phyloP scores from a whole-genome alignment of 495 filamentous ascomycete genomes.

The Penicillium paradoxum region DNA sequence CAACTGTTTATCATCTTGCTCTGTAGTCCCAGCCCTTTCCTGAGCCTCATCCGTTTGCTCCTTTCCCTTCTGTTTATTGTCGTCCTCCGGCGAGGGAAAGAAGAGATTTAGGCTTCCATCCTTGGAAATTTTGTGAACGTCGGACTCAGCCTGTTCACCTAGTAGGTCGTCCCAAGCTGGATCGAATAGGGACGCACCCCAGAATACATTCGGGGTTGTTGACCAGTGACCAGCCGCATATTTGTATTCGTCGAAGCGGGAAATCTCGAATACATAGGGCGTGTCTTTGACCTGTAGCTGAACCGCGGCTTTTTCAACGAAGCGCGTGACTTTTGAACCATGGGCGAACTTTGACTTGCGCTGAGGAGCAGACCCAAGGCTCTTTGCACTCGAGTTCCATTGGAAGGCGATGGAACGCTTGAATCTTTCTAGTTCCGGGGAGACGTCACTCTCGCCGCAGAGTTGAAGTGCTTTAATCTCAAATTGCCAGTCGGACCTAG shows the following conservation, averaged over 20 bases:
- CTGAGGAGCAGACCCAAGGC: conserved; percentile 21
- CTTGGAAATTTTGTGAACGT: neutral
- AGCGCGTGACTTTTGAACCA: conserved; percentile 21
- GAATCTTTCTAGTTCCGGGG: conserved; percentile 25
- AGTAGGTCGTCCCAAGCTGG: conserved; percentile 47
- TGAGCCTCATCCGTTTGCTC: neutral
- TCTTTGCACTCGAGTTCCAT: conserved; percentile 1
- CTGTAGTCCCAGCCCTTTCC: conserved; percentile 1
- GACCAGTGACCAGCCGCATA: conserved; percentile 10
- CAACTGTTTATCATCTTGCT: conserved; percentile 8
- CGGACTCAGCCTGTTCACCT: conserved; percentile 27
- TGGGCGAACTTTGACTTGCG: conserved; percentile 24
- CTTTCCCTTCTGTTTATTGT: neutral
- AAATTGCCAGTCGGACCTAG: conserved; percentile 38
- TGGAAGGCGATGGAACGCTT: conserved; percentile 22
- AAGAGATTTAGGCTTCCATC: neutral
- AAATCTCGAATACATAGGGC: conserved; percentile 51
- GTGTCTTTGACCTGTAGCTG: conserved; percentile 44
- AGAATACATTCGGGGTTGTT: conserved; percentile 16
- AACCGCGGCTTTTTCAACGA: conserved; percentile 49
- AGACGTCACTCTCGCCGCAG: conserved; percentile 16
- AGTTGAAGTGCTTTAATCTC: conserved; percentile 35
- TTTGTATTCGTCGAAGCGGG: conserved; percentile 50
- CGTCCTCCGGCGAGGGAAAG: neutral
- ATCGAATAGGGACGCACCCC: conserved; percentile 48